These are phyloP conservation scores for Starmera pachycereana DNA, from an alignment of 805 yeast genomes.

Conservation along the genomic window DNA sequence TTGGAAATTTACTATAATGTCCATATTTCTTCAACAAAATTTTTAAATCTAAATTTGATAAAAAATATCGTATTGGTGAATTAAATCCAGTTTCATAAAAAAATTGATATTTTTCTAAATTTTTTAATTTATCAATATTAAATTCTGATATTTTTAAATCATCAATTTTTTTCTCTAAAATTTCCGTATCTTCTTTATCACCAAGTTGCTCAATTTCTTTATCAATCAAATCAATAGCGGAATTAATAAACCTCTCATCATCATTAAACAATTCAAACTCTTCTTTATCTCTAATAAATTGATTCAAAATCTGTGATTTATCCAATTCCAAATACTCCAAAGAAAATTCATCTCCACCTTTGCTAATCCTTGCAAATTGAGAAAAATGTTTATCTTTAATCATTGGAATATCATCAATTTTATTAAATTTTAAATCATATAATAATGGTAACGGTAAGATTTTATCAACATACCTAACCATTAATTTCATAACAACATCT, in stretches of 20 bases:
- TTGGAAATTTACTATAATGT: conserved; percentile 58
- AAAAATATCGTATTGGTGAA: conserved; percentile 52
- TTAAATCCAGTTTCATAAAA: conserved; percentile 75
- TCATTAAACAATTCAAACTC: conserved; percentile 53
- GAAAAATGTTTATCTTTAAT: conserved; percentile 26
- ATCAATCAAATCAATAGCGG: conserved; percentile 49
- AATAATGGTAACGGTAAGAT: conserved; percentile 42
- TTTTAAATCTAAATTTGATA: conserved; percentile 73
- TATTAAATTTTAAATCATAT: conserved; percentile 25
- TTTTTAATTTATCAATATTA: no score
- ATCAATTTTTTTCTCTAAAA: no score
- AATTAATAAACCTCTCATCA: conserved; percentile 39
- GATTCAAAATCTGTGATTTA: conserved; percentile 37
- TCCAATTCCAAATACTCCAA: conserved; percentile 50
- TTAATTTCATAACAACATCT: conserved; percentile 50
- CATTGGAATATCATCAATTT: conserved; percentile 48
- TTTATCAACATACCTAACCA: conserved; percentile 40
- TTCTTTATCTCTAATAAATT: conserved; percentile 45
- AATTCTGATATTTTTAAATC: no score
- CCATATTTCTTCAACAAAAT: conserved; percentile 56
- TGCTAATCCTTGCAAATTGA: conserved; percentile 57
- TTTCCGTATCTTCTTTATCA: no score
- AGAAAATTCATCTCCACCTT: conserved; percentile 48
- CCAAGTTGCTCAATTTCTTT: conserved; percentile 12
- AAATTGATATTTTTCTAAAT: conserved; percentile 21